Evolutionary conservation across 495 filamentous ascomycete genomes (phyloP).

Genomic region (Extremus antarcticus): DNA sequence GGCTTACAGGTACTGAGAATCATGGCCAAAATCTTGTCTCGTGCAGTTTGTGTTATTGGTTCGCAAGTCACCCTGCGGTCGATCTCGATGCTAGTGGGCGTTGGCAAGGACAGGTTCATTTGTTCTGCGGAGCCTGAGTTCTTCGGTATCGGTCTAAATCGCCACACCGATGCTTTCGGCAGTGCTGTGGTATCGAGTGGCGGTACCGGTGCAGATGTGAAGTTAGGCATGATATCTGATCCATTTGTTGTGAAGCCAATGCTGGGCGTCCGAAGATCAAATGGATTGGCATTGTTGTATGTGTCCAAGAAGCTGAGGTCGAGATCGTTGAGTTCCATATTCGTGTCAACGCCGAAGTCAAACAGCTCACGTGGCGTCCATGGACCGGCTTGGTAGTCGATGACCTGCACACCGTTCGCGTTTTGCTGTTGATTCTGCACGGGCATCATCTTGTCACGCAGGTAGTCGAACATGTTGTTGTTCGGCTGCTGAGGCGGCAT

Average conservation of each 20-base stretch:
- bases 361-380: slow-evolving; percentile 27
- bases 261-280: slow-evolving; percentile 21
- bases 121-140: slow-evolving; percentile 45
- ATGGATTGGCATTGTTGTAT: slow-evolving; percentile 41
- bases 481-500: slow-evolving; percentile 12
- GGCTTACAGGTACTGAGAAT: slow-evolving; percentile 43
- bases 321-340: slow-evolving; percentile 49
- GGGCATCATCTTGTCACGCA: slow-evolving; percentile 21
- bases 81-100: slow-evolving; percentile 21
- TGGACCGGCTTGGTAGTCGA: slow-evolving; percentile 18
- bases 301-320: slow-evolving; percentile 49
- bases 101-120: slow-evolving; percentile 40
- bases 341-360: slow-evolving; percentile 42
- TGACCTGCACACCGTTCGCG: slow-evolving; percentile 8
- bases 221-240: slow-evolving; percentile 21
- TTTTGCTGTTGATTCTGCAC: neutral
- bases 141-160: slow-evolving; percentile 40
- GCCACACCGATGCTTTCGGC: slow-evolving; percentile 40
- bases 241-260: slow-evolving; percentile 18
- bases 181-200: slow-evolving; percentile 21
- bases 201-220: slow-evolving; percentile 15
- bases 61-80: slow-evolving; percentile 30
- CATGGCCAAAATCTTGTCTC: slow-evolving; percentile 48
- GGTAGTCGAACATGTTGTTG: slow-evolving; percentile 19
- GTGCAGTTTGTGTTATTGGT: slow-evolving; percentile 37